These are phyloP conservation scores for Torrubiellomyces zombiae DNA, from an alignment of 2,329 filamentous ascomycete species.

Conservation along the genomic window DNA sequence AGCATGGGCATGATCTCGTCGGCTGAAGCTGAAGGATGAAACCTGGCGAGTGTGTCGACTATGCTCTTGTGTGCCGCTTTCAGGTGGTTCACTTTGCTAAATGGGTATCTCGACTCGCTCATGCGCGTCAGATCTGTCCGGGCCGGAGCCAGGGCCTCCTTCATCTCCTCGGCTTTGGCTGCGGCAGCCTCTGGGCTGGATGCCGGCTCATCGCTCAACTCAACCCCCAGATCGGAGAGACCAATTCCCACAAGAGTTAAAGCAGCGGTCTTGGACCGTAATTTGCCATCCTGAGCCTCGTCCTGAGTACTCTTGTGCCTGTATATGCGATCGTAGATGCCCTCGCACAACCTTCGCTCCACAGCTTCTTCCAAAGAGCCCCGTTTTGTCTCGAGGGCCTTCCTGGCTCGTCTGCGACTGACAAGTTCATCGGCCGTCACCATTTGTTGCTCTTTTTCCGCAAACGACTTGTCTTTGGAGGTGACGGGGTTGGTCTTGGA, in stretches of 20 bases:
- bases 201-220: constrained; percentile 42
- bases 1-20: constrained; percentile 95
- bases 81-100: constrained; percentile 80
- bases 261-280: constrained; percentile 85
- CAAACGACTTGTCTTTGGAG: constrained; percentile 31
- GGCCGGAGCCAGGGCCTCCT: constrained; percentile 54
- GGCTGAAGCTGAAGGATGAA: constrained; percentile 68
- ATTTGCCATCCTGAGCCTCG: constrained; percentile 84
- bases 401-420: constrained; percentile 61
- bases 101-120: constrained; percentile 72
- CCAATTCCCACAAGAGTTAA: constrained; percentile 84
- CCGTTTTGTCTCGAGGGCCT: constrained; percentile 61
- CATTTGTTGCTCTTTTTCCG: constrained; percentile 58
- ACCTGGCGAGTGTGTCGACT: constrained; percentile 62
- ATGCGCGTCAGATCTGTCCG: constrained; percentile 56
- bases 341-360: constrained; percentile 70
- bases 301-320: constrained; percentile 83
- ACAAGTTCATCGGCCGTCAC: constrained; percentile 74
- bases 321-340: constrained; percentile 77
- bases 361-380: constrained; percentile 75
- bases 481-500: constrained; percentile 37
- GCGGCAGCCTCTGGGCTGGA: constrained; percentile 39
- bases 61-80: constrained; percentile 86
- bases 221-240: constrained; percentile 66
- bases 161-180: constrained; percentile 50